Evolutionary conservation across 441 rosid species (phyloP), one percentile per base, ranked within the genome.

Genomic region (Erodium texanum): DNA sequence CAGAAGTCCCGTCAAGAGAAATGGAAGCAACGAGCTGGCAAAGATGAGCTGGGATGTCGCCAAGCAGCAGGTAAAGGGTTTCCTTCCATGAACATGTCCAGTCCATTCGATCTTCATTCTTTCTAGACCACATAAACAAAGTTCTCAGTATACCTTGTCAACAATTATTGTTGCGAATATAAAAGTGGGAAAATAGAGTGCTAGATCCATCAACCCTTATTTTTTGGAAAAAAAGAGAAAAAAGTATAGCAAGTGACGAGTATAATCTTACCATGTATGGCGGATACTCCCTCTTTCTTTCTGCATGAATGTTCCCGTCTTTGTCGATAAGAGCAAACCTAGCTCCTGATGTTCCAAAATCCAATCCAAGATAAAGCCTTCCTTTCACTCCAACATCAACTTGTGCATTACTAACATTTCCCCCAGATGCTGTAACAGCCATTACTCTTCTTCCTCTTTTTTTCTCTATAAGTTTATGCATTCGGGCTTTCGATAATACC

Each of bases 321-420:
- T 85, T 82, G 74, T 90, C 92, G 67, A 93, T 89, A 41, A 93
- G 77, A 52, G 89, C 87, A 72, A 71, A 93, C 70, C 97, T 78
- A 66, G 94, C 97, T 58, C 97, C 98, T 7, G 98, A 93, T 1
- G 98, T 93, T 24, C 97, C 97, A 76, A 93, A 93, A 70, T 93
- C 98, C 97, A 93, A 83, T 24, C 98, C 98, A 18, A 93, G 81
- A 74, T 83, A 90, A 29, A 89, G 89, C 75, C 81, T 72, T 23
- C 79, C 86, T 18, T 76, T 71, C 14, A 16, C 74, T 58, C 52
- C 62, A 80, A 71, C 56, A 24, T 69, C 71, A 71, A 64, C 63
- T 74, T 50, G 75, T 38, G 34, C 41, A 32, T 50, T 16, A 62
- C 63, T 71, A 63, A 66, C 34, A 43, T 52, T 69, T 58, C 78